Percentiles rank a stretch among this genome's conserved stretches.
Evolutionary conservation across 768 basidiomycete species (phyloP).

Genomic region (Lentinus brumalis): DNA sequence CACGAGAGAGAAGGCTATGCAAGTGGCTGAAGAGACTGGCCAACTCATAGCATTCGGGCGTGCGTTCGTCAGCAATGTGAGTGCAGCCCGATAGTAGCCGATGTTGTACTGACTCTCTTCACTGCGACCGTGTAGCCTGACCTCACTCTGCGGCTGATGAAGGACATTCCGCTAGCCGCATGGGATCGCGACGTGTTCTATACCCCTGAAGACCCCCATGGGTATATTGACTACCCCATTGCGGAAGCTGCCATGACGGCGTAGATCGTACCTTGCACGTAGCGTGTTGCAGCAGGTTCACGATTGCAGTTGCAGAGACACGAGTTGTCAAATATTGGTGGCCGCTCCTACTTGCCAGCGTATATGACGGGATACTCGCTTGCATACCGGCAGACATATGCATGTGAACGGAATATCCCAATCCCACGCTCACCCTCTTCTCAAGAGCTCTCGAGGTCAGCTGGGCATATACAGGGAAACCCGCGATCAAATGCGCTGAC

Average conservation of each 20-base stretch:
- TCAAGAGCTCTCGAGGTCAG: conserved; percentile 37
- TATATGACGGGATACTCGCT: too few relatives aligned
- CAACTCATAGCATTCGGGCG: conserved; percentile 29
- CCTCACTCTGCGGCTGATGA: conserved; percentile 12
- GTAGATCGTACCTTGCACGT: neutral
- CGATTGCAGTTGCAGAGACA: too few relatives aligned
- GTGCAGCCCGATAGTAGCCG: neutral
- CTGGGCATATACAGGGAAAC: conserved; percentile 32
- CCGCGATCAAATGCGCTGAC: conserved; percentile 18
- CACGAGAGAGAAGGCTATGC: conserved; percentile 18
- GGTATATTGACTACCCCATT: conserved; percentile 22
- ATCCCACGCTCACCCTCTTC: conserved; percentile 53
- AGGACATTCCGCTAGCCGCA: conserved; percentile 9
- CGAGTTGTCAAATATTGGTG: too few relatives aligned
- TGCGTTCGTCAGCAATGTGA: conserved; percentile 33
- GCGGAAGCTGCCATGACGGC: neutral
- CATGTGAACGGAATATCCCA: conserved; percentile 56
- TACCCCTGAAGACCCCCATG: conserved; percentile 9
- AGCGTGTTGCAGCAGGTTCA: too few relatives aligned
- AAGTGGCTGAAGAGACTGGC: conserved; percentile 18
- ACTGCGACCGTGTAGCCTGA: conserved; percentile 4
- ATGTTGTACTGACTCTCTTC: too few relatives aligned
- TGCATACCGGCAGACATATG: conserved; percentile 22
- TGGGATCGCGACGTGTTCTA: conserved; percentile 15
- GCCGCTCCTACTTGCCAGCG: too few relatives aligned